Percentiles rank a stretch among this genome's conserved stretches.
phyloP scores from a whole-genome alignment of 2,329 filamentous ascomycete species.

The Orbilia oligospora region DNA sequence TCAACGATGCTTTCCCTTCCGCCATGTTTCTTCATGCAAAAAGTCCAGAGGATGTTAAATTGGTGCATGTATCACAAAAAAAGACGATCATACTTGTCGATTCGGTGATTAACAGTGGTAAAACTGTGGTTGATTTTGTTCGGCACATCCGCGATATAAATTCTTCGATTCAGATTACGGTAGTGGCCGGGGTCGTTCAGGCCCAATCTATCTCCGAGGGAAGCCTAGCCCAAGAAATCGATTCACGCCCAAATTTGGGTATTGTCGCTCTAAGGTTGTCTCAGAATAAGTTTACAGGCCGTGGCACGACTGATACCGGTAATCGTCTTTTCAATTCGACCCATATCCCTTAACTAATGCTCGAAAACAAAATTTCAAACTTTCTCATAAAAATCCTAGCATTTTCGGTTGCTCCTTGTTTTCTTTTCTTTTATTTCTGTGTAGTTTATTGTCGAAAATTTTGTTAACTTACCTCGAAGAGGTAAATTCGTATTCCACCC shows the following conservation, averaged over 20 bases:
- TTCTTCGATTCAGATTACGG: conserved; percentile 69
- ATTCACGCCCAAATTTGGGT: conserved; percentile 64
- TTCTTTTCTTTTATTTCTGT: too few species aligned
- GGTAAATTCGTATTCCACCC: too few species aligned
- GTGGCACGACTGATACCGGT: conserved; percentile 72
- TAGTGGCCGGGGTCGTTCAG: conserved; percentile 74
- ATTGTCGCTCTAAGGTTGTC: conserved; percentile 73
- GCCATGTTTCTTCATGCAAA: conserved; percentile 72
- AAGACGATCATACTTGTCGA: conserved; percentile 73
- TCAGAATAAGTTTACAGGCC: conserved; percentile 72
- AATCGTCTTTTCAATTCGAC: conserved; percentile 75
- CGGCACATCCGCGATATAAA: conserved; percentile 68
- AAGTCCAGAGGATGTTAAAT: conserved; percentile 68
- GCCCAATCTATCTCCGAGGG: conserved; percentile 64
- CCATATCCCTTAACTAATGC: conserved; percentile 68
- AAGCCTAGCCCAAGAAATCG: conserved; percentile 63
- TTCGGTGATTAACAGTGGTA: conserved; percentile 74
- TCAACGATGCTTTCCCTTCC: conserved; percentile 71
- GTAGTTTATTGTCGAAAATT: too few species aligned
- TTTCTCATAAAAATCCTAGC: too few species aligned
- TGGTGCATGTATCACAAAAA: conserved; percentile 67
- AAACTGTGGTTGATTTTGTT: conserved; percentile 70
- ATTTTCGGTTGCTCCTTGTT: too few species aligned
- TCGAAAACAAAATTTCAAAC: too few species aligned
- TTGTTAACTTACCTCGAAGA: too few species aligned